Evolutionary conservation across 2,329 filamentous ascomycete genomes (phyloP), one percentile per base, ranked within the genome.

Genomic region (Cladorrhinum sp.): DNA sequence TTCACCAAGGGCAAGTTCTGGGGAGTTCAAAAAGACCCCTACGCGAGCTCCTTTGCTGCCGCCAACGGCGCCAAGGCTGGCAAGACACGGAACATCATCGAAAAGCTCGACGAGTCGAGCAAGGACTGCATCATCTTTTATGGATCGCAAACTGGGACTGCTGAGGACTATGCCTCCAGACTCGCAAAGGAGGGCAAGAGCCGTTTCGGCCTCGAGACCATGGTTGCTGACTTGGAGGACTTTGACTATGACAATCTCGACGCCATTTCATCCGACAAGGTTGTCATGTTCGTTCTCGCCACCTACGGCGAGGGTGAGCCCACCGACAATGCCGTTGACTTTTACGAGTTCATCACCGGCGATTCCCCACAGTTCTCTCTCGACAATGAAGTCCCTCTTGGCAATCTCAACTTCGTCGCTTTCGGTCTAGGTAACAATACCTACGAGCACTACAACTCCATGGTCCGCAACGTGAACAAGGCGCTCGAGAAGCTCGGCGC

Each of bases 91-190:
- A 93, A 97, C 75, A 93, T 99, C 65, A 74, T 97, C 63, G 91
- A 98, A 82, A 96, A 96, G 80, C 90, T 99, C 87, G 91, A 97
- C 21, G 92, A 98, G 80, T 88, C 86, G 10, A 89, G 88, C 76
- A 99, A 98, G 81, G 98, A 99, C 80, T 97, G 94, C 76, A 89
- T 99, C 66, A 89, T 99, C 71, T 97, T 99, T 82, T 99, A 97
- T 74, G 95, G 95, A 68, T 99, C 95, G 30, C 95, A 99, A 79
- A 99, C 95, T 20, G 95, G 95, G 71, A 99, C 95, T 46, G 95
- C 95, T 55, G 96, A 99, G 79, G 95, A 99, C 76, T 99, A 99
- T 73, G 96, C 95, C 67, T 96, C 94, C 12, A 86, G 96, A 69
- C 81, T 99, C 69, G 92, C 95, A 67, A 99, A 99, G 82, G 95